These are phyloP conservation scores for Beauveria brongniartii DNA, from an alignment of 2,329 filamentous ascomycete species.

Conservation along the genomic window DNA sequence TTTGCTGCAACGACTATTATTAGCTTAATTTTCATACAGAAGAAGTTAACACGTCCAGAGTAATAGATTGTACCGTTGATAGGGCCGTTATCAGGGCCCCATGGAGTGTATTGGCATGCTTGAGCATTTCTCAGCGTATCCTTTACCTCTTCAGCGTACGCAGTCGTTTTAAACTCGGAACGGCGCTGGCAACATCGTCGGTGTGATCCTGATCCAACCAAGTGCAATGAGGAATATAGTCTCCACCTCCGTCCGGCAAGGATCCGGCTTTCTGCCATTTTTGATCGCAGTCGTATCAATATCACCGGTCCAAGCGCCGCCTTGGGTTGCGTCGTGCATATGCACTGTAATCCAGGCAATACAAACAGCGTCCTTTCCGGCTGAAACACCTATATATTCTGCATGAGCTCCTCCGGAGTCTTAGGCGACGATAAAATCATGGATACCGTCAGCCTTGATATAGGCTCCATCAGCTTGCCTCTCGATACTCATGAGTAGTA, in stretches of 20 bases:
- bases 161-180: slow-evolving; percentile 4
- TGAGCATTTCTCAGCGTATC: slow-evolving; percentile 2
- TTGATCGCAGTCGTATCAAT: slow-evolving; percentile 7
- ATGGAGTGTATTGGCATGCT: slow-evolving; percentile 4
- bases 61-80: background rate
- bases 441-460: background rate
- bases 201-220: slow-evolving; percentile 11
- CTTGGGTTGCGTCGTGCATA: slow-evolving; percentile 5
- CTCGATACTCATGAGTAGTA: slow-evolving; percentile 7
- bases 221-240: slow-evolving; percentile 7
- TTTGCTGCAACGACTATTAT: background rate
- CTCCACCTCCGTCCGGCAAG: background rate
- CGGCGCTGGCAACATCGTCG: slow-evolving; percentile 3
- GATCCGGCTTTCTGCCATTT: slow-evolving; percentile 10
- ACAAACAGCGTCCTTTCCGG: slow-evolving; percentile 4
- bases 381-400: slow-evolving; percentile 9
- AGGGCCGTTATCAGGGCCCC: slow-evolving; percentile 10
- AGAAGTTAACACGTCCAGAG: no score
- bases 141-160: slow-evolving; percentile 1
- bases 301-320: slow-evolving; percentile 11
- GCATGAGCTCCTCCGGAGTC: slow-evolving; percentile 5
- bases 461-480: slow-evolving; percentile 1
- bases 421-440: slow-evolving; percentile 1
- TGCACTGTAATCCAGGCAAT: slow-evolving; percentile 10
- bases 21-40: background rate